Evolutionary conservation across 2,329 filamentous ascomycete species (phyloP).

Genomic region (Pseudocercospora vitis): DNA sequence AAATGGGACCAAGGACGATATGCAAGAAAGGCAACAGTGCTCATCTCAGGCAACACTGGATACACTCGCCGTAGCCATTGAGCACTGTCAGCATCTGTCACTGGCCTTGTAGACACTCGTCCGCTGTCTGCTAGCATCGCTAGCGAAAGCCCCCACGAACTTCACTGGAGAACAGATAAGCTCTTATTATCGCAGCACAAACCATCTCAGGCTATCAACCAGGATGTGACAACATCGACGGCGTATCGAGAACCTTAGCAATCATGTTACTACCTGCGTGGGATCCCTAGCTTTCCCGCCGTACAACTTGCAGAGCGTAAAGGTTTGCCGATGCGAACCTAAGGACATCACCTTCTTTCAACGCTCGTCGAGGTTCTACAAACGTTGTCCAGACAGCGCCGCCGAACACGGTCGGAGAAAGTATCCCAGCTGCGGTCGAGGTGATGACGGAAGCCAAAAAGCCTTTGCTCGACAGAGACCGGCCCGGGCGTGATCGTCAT

Average conservation of each 20-base stretch:
- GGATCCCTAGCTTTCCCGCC: constrained; percentile 23
- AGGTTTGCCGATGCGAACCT: constrained; percentile 28
- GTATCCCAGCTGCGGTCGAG: constrained; percentile 25
- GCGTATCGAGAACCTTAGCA: constrained; percentile 22
- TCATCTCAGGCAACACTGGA: too few relatives aligned
- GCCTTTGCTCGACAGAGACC: constrained; percentile 16
- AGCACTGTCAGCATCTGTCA: too few relatives aligned
- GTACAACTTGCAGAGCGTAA: constrained; percentile 30
- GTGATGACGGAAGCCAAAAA: constrained; percentile 26
- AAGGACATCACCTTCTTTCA: constrained; percentile 17
- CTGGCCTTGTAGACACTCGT: too few relatives aligned
- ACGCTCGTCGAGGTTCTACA: constrained; percentile 21
- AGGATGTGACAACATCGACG: constrained; percentile 27
- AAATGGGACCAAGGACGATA: neutral
- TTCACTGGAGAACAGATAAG: constrained; percentile 11
- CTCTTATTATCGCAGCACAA: too few relatives aligned
- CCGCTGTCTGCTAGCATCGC: constrained; percentile 3
- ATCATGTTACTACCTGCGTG: constrained; percentile 18
- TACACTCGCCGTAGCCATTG: too few relatives aligned
- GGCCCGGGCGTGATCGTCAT: constrained; percentile 21
- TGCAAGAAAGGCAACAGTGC: neutral
- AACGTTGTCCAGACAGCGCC: constrained; percentile 25
- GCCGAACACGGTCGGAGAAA: constrained; percentile 23
- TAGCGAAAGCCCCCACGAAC: constrained; percentile 14
- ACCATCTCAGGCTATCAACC: constrained; percentile 23